phyloP scores from a whole-genome alignment of 352 stramenopile species.

The Pythium phragmitis region DNA sequence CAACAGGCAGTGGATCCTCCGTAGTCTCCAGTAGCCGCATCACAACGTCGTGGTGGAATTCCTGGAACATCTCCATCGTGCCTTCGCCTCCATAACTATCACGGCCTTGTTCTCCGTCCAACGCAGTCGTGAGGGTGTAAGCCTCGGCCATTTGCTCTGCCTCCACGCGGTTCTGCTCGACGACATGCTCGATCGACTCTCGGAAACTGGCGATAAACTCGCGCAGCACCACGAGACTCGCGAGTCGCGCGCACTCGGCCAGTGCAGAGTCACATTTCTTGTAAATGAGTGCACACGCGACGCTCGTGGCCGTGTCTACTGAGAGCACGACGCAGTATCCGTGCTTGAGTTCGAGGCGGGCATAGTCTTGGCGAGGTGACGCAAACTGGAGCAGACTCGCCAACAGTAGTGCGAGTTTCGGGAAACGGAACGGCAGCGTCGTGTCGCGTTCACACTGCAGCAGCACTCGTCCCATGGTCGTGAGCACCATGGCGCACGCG shows the following conservation, averaged over 20 bases:
- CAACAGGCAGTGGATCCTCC: background rate
- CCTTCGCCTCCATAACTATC: background rate
- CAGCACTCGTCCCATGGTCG: slow-evolving; percentile 43
- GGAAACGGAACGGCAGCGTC: slow-evolving; percentile 41
- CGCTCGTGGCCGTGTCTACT: slow-evolving; percentile 33
- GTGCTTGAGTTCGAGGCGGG: slow-evolving; percentile 36
- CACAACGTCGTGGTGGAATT: slow-evolving; percentile 43
- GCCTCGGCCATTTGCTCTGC: slow-evolving; percentile 39
- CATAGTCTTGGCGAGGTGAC: slow-evolving; percentile 30
- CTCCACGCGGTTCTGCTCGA: slow-evolving; percentile 31
- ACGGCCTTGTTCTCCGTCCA: slow-evolving; percentile 13
- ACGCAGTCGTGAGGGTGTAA: slow-evolving; percentile 51
- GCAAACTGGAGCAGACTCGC: slow-evolving; percentile 64
- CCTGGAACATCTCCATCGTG: slow-evolving; percentile 41
- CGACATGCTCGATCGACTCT: slow-evolving; percentile 31
- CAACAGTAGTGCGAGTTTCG: slow-evolving; percentile 47
- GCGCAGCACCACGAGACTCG: slow-evolving; percentile 44
- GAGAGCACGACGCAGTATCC: slow-evolving; percentile 42
- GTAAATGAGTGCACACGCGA: slow-evolving; percentile 44
- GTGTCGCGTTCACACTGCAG: slow-evolving; percentile 47
- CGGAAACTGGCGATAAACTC: slow-evolving; percentile 37
- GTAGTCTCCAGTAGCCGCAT: slow-evolving; percentile 27
- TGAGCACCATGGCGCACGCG: slow-evolving; percentile 46
- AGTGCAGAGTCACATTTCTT: slow-evolving; percentile 8
- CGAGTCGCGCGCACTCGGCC: slow-evolving; percentile 25